Percentiles rank a stretch among this genome's conserved stretches.
phyloP scores from a whole-genome alignment of 2,329 filamentous ascomycete species.

The Scedosporium aurantiacum region DNA sequence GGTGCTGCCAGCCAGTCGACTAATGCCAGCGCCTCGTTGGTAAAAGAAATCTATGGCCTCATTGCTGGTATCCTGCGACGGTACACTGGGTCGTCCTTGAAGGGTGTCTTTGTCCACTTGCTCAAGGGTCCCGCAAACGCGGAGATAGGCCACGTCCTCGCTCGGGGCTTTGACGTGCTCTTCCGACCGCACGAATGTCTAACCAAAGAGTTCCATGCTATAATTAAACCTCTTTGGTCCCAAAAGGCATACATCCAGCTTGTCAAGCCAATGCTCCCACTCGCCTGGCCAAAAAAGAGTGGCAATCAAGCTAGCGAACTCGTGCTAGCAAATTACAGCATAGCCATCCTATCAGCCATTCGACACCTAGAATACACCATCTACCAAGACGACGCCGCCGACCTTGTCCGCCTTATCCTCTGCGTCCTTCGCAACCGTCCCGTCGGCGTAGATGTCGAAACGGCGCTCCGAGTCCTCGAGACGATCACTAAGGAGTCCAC shows the following conservation, averaged over 20 bases:
- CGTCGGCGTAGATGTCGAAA: slow-evolving; percentile 30
- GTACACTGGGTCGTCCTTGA: slow-evolving; percentile 23
- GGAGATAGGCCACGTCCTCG: slow-evolving; percentile 26
- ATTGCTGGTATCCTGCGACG: slow-evolving; percentile 24
- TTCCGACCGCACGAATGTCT: slow-evolving; percentile 28
- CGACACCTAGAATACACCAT: slow-evolving; percentile 37
- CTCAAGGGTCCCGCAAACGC: slow-evolving; percentile 22
- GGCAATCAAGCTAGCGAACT: slow-evolving; percentile 17
- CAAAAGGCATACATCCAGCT: slow-evolving; percentile 39
- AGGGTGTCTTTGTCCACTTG: slow-evolving; percentile 23
- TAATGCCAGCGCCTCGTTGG: neutral
- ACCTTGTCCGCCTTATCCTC: slow-evolving; percentile 38
- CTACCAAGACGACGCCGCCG: slow-evolving; percentile 38
- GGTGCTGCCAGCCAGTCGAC: slow-evolving; percentile 2
- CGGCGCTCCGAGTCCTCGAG: slow-evolving; percentile 37
- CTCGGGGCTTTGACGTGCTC: slow-evolving; percentile 29
- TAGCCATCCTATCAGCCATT: slow-evolving; percentile 37
- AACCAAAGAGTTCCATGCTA: slow-evolving; percentile 28
- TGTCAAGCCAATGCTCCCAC: slow-evolving; percentile 31
- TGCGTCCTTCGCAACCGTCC: slow-evolving; percentile 31
- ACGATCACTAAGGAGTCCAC: slow-evolving; percentile 35
- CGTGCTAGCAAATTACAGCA: slow-evolving; percentile 28
- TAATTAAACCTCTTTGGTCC: slow-evolving; percentile 33
- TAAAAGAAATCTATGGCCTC: slow-evolving; percentile 14
- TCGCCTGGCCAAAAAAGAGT: slow-evolving; percentile 25